These are phyloP conservation scores for Elsinoe arachidis DNA, from an alignment of 2,329 filamentous ascomycete genomes.

Conservation along the genomic window DNA sequence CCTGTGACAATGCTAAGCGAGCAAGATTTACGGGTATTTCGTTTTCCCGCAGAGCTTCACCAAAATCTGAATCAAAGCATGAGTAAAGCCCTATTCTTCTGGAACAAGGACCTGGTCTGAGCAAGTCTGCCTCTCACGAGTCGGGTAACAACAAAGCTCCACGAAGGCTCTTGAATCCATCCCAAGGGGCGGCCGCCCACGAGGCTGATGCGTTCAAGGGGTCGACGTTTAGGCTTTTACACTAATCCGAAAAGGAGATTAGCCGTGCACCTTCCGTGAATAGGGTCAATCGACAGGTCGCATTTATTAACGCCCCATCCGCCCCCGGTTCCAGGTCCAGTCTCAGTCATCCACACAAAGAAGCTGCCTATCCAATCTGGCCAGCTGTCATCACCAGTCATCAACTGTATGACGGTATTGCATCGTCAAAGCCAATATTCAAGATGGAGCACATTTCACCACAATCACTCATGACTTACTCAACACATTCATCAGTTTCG, in stretches of 20 bases:
- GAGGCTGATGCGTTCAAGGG: slow-evolving; percentile 12
- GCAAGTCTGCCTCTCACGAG: slow-evolving; percentile 4
- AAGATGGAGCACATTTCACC: slow-evolving; percentile 14
- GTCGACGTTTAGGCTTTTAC: slow-evolving; percentile 4
- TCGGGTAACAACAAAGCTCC: slow-evolving; percentile 4
- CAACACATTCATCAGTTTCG: slow-evolving; percentile 11
- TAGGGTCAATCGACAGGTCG: slow-evolving; percentile 11
- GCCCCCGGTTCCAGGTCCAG: slow-evolving; percentile 12
- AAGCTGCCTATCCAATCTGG: slow-evolving; percentile 7
- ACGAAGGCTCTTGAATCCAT: slow-evolving; percentile 1
- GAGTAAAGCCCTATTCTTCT: neutral
- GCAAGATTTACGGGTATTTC: neutral
- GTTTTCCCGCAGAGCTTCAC: neutral
- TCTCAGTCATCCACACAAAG: slow-evolving; percentile 6
- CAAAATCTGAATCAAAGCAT: neutral
- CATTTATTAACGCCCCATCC: slow-evolving; percentile 12
- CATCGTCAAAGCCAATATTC: slow-evolving; percentile 1
- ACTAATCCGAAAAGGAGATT: slow-evolving; percentile 4
- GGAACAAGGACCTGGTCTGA: slow-evolving; percentile 2
- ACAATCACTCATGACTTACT: slow-evolving; percentile 12
- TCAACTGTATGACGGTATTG: slow-evolving; percentile 10
- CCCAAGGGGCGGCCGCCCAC: slow-evolving; percentile 8
- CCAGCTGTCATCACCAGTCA: slow-evolving; percentile 7
- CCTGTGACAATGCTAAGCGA: slow-evolving; percentile 7
- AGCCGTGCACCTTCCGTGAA: slow-evolving; percentile 11